A percentile compares a stretch with the other conserved stretches of the same genome.
Conservation (phyloP, 257 asterid species). For the Euphrasia confusa region DNA sequence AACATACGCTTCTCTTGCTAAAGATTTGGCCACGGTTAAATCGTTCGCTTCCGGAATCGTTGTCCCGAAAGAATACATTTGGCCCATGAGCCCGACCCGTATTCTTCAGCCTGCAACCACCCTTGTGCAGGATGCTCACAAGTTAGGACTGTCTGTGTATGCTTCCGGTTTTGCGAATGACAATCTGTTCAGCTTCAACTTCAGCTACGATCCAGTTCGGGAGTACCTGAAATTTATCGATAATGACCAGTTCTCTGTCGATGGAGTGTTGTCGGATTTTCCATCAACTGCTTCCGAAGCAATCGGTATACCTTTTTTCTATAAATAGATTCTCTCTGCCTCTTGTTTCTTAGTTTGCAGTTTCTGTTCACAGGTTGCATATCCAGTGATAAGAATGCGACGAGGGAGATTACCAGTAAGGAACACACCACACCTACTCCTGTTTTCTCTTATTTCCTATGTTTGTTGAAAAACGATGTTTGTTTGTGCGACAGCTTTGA, state of each 20-base stretch:
- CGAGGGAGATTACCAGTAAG: constrained; percentile 51
- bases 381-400: constrained; percentile 43
- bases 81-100: constrained; percentile 52
- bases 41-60: constrained; percentile 70
- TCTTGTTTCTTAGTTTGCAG: not conserved
- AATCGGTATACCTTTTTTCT: constrained; percentile 39
- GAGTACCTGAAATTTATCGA: constrained; percentile 68
- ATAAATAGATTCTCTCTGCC: not conserved
- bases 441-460: too few relatives aligned
- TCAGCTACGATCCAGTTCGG: constrained; percentile 72
- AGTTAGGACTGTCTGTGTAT: constrained; percentile 58
- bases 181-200: constrained; percentile 55
- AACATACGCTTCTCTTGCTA: constrained; percentile 45
- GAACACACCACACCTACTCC: too few relatives aligned
- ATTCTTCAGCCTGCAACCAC: constrained; percentile 54
- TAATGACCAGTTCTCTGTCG: constrained; percentile 69
- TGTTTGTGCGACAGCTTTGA: constrained; percentile 32
- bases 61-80: constrained; percentile 74
- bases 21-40: constrained; percentile 52
- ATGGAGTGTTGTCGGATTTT: constrained; percentile 75
- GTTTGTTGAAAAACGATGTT: not conserved
- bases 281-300: constrained; percentile 84
- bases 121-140: constrained; percentile 79
- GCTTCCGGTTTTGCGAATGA: constrained; percentile 86
- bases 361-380: constrained; percentile 66